Evolutionary conservation across 225 moss, liverwort and hornwort species (phyloP), one percentile per base, ranked within the genome.

Genomic region (Climacium dendroides): DNA sequence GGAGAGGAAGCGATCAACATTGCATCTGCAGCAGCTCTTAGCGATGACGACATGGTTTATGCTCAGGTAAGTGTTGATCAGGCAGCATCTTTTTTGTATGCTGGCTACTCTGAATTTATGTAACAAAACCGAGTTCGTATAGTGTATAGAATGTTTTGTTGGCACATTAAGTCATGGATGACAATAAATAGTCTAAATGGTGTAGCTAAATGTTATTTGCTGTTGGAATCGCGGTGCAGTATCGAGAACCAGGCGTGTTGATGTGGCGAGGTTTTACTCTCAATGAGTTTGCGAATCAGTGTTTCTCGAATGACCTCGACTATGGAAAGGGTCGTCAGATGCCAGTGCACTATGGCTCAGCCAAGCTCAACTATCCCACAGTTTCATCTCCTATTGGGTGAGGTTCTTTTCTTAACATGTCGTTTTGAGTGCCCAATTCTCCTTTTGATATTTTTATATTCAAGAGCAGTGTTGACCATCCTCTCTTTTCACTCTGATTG

Each of bases 1-100:
- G 99, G 99, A 57, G 99, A 99, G 91, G 99, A 99, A 92, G 99
- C 97, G 15, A 93, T 99, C 90, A 97, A 96, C 85, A 93, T 99
- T 87, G 97, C 96, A 73, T 92, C 97, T 19, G 94, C 99, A 74
- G 99, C 99, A 79, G 99, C 99, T 4, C 91, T 99, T 62, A 89
- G 87, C 57, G 65, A 90, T 76, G 95, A 94, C 14, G 99, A 99
- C 65, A 86, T 97, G 73, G 95, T 99, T 37, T 99, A 95, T 76
- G 91, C 95, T 78, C 99, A 99, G 96, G 99, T 98, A 79, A 90
- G 47, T 79, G 59, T 54, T 61, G 53, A 23, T 84, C 52, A 55
- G 58, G 34, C 57, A 57, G 15, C 35, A 83, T 43, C 81, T 81
- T 80, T 7, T 48, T 14, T 30, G 29, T 52, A 37, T 85, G 17